These are phyloP conservation scores for Spizellomyces punctatus DNA, from an alignment of 192 early-diverging fungal species.

Conservation along the genomic window DNA sequence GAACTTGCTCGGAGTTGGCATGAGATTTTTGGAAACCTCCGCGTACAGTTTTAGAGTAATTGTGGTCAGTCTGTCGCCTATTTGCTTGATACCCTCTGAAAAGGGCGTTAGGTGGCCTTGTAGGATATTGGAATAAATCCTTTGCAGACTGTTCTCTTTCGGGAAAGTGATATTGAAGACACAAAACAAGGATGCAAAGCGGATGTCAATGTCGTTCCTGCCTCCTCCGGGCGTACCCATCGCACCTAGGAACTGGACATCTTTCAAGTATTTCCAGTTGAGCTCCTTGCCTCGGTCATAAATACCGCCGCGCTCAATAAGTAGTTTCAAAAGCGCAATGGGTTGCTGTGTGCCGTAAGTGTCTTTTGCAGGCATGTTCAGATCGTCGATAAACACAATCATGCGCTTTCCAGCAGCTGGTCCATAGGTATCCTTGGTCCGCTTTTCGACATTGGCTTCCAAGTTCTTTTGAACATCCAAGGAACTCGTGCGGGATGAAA, in stretches of 20 bases:
- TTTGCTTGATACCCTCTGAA: conserved; percentile 43
- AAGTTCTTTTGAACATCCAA: conserved; percentile 62
- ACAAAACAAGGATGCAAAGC: conserved; percentile 59
- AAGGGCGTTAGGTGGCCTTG: conserved; percentile 57
- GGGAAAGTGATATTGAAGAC: conserved; percentile 69
- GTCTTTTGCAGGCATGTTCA: conserved; percentile 68
- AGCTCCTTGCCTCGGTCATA: conserved; percentile 65
- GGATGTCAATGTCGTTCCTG: conserved; percentile 62
- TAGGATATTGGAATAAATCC: conserved; percentile 60
- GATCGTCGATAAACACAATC: conserved; percentile 60
- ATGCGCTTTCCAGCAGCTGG: conserved; percentile 55
- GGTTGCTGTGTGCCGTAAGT: conserved; percentile 68
- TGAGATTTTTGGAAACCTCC: conserved; percentile 56
- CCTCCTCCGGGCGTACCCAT: conserved; percentile 70
- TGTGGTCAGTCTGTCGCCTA: conserved; percentile 44
- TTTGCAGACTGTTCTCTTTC: conserved; percentile 48
- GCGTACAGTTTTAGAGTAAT: conserved; percentile 56
- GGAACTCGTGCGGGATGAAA: conserved; percentile 60
- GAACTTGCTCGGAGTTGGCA: conserved; percentile 66
- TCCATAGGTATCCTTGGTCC: conserved; percentile 67
- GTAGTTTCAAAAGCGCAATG: conserved; percentile 59
- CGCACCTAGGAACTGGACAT: conserved; percentile 58
- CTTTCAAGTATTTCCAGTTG: conserved; percentile 65
- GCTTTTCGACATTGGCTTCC: conserved; percentile 64
- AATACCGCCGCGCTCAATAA: conserved; percentile 61